phyloP scores from a whole-genome alignment of 495 filamentous ascomycete genomes.

The Astrothelium subdiscretum region DNA sequence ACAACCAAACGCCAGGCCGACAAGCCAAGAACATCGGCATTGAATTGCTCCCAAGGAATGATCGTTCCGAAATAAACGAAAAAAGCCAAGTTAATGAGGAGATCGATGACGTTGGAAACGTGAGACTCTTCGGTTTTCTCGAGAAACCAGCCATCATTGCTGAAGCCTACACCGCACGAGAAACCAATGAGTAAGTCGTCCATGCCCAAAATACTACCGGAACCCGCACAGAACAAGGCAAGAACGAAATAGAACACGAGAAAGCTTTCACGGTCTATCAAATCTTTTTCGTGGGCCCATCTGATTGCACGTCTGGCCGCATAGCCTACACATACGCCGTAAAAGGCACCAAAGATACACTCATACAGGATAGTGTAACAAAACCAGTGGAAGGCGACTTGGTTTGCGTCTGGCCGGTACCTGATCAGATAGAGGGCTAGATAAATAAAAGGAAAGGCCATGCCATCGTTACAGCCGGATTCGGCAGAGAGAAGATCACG shows the following conservation, averaged over 20 bases:
- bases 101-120: conserved; percentile 97
- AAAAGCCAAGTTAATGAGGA: conserved; percentile 92
- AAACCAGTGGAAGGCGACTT: conserved; percentile 80
- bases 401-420: conserved; percentile 52
- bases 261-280: conserved; percentile 95
- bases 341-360: conserved; percentile 86
- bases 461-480: conserved; percentile 98
- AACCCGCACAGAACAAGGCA: conserved; percentile 91
- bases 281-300: conserved; percentile 66
- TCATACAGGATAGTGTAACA: conserved; percentile 88
- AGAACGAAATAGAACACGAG: conserved; percentile 98
- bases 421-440: conserved; percentile 77
- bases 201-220: conserved; percentile 80
- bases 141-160: conserved; percentile 97
- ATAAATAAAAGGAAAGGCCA: conserved; percentile 99
- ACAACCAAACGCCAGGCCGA: conserved; percentile 81
- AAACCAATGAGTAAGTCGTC: conserved; percentile 98
- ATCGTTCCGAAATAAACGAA: conserved; percentile 97
- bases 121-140: conserved; percentile 98
- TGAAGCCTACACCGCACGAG: conserved; percentile 89
- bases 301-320: conserved; percentile 83
- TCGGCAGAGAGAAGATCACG: conserved; percentile 92
- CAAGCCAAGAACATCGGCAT: conserved; percentile 55
- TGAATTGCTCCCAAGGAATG: conserved; percentile 87
- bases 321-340: conserved; percentile 81